Evolutionary conservation across 2,329 filamentous ascomycete species (phyloP).

Genomic region (Purpureocillium lavendulum): DNA sequence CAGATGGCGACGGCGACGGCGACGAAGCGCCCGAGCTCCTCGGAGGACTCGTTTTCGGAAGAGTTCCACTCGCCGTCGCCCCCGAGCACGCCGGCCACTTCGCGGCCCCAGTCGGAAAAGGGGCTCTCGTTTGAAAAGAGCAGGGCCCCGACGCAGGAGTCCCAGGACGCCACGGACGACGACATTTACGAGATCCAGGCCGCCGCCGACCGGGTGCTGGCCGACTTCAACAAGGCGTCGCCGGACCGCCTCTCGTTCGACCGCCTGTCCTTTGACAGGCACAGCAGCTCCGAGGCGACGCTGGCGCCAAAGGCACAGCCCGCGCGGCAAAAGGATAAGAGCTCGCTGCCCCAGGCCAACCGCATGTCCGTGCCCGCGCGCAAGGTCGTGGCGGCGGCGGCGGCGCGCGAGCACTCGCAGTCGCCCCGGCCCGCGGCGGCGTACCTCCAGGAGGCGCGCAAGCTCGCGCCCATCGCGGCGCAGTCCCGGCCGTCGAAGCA

Average conservation of each 20-base stretch:
- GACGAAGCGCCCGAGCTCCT: constrained; percentile 15
- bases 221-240: constrained; percentile 10
- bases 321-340: constrained; percentile 18
- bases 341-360: neutral
- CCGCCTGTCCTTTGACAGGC: constrained; percentile 5
- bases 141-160: neutral
- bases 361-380: neutral
- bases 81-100: constrained; percentile 30
- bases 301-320: constrained; percentile 30
- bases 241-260: constrained; percentile 7
- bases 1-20: neutral
- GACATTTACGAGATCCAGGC: constrained; percentile 8
- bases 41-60: constrained; percentile 29
- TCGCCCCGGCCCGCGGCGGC: constrained; percentile 8
- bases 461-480: constrained; percentile 7
- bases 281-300: constrained; percentile 9
- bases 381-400: neutral
- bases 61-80: constrained; percentile 24
- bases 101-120: constrained; percentile 31
- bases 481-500: constrained; percentile 6
- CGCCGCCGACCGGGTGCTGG: constrained; percentile 10
- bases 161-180: constrained; percentile 1
- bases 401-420: neutral
- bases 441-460: constrained; percentile 13
- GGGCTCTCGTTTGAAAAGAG: constrained; percentile 3